These are phyloP conservation scores for Rachicladosporium sp. DNA, from an alignment of 2,329 filamentous ascomycete genomes.

Conservation along the genomic window DNA sequence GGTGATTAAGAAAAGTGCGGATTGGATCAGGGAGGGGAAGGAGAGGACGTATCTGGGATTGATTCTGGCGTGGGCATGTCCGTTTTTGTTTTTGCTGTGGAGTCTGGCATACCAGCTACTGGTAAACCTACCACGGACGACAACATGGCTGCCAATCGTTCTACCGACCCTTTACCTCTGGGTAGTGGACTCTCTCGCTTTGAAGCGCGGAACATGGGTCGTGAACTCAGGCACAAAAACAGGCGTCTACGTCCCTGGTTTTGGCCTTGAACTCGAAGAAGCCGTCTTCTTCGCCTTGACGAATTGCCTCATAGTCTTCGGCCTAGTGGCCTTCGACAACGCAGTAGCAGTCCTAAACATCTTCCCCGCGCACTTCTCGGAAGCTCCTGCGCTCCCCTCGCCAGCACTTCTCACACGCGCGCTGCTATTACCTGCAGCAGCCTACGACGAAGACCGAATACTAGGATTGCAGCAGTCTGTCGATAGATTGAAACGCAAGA, in stretches of 20 bases:
- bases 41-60: constrained; percentile 55
- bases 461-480: constrained; percentile 48
- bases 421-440: constrained; percentile 34
- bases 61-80: constrained; percentile 56
- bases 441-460: constrained; percentile 48
- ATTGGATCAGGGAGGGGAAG: constrained; percentile 33
- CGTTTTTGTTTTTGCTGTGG: constrained; percentile 54
- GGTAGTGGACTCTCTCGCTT: constrained; percentile 56
- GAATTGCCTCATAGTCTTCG: constrained; percentile 58
- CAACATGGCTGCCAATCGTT: constrained; percentile 47
- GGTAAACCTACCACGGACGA: constrained; percentile 44
- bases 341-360: constrained; percentile 52
- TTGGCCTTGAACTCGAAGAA: constrained; percentile 57
- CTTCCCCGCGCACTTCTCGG: constrained; percentile 47
- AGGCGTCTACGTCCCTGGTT: constrained; percentile 47
- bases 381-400: constrained; percentile 37
- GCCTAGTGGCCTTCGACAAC: constrained; percentile 57
- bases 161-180: constrained; percentile 59
- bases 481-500: constrained; percentile 47
- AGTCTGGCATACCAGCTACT: constrained; percentile 52
- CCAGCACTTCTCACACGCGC: constrained; percentile 41
- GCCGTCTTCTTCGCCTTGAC: constrained; percentile 61
- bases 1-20: constrained; percentile 33
- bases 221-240: constrained; percentile 58
- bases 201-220: constrained; percentile 58